Conservation (phyloP, 2,329 filamentous ascomycete species). For the Cladosporium sp. region DNA sequence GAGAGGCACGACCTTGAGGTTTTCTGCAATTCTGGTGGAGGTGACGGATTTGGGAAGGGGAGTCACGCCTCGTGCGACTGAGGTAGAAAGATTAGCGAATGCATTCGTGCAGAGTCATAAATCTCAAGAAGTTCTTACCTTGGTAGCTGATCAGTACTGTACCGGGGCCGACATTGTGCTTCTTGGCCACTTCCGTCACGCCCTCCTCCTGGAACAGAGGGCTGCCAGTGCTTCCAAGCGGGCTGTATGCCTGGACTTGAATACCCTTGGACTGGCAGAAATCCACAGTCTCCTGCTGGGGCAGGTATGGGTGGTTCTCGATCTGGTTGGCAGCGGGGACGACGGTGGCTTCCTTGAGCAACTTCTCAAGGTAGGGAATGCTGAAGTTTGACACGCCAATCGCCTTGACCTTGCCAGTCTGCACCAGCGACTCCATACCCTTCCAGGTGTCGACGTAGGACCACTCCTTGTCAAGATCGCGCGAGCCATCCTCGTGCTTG, state of each 20-base stretch:
- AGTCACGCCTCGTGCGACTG: constrained; percentile 62
- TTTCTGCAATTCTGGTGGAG: constrained; percentile 64
- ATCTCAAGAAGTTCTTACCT: constrained; percentile 47
- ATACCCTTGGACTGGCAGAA: constrained; percentile 66
- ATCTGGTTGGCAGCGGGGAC: constrained; percentile 68
- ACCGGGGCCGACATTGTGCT: constrained; percentile 45
- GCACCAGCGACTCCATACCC: constrained; percentile 62
- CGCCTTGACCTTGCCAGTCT: constrained; percentile 46
- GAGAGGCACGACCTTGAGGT: constrained; percentile 63
- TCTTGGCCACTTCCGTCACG: constrained; percentile 47
- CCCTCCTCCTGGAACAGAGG: constrained; percentile 46
- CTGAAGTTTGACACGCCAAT: constrained; percentile 50
- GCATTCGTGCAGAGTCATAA: not conserved
- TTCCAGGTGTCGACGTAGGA: constrained; percentile 75
- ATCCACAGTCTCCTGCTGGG: constrained; percentile 68
- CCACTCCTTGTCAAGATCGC: constrained; percentile 66
- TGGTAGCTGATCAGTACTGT: constrained; percentile 69
- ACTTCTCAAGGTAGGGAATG: constrained; percentile 44
- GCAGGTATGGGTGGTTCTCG: constrained; percentile 68
- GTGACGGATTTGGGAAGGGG: constrained; percentile 72
- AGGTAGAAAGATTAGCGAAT: not conserved
- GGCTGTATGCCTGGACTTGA: constrained; percentile 65
- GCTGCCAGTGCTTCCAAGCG: constrained; percentile 46
- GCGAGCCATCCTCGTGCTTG: constrained; percentile 66
- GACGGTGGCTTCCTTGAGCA: constrained; percentile 55